Evolutionary conservation across 2,329 filamentous ascomycete genomes (phyloP).

Genomic region (Claviceps digitariae): DNA sequence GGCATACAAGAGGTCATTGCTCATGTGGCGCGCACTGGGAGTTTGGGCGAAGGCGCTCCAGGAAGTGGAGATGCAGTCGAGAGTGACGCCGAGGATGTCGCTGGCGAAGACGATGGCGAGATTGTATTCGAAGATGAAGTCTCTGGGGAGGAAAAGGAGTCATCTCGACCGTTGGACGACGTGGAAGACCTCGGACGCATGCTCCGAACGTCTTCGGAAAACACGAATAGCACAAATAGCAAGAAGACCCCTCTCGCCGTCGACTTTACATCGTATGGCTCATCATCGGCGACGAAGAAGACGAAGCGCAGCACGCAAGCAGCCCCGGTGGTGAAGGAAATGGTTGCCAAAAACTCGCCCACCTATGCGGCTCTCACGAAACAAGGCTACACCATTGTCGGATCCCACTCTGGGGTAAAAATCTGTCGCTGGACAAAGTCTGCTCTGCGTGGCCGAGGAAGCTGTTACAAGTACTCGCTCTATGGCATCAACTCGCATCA

Average conservation of each 20-base stretch:
- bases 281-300: slow-evolving; percentile 24
- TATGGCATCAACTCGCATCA: slow-evolving; percentile 94
- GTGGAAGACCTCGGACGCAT: slow-evolving; percentile 71
- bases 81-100: slow-evolving; percentile 63
- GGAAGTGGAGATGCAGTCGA: slow-evolving; percentile 76
- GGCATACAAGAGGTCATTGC: slow-evolving; percentile 61
- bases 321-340: slow-evolving; percentile 55
- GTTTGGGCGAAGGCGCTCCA: slow-evolving; percentile 49
- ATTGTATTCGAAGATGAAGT: slow-evolving; percentile 29
- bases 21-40: slow-evolving; percentile 46
- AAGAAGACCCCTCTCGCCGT: slow-evolving; percentile 49
- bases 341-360: slow-evolving; percentile 85
- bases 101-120: slow-evolving; percentile 45
- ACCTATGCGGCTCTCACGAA: slow-evolving; percentile 85
- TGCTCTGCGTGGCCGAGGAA: slow-evolving; percentile 79
- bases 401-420: slow-evolving; percentile 90
- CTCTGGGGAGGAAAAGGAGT: slow-evolving; percentile 19
- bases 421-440: slow-evolving; percentile 99
- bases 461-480: slow-evolving; percentile 96
- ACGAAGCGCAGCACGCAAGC: slow-evolving; percentile 29
- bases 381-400: slow-evolving; percentile 91
- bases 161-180: slow-evolving; percentile 47
- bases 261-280: slow-evolving; percentile 68
- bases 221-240: slow-evolving; percentile 16
- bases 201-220: slow-evolving; percentile 35